Evolutionary conservation across 1,284 basidiomycete genomes (phyloP), one percentile per base, ranked within the genome.

Genomic region (Apiotrichum laibachii): DNA sequence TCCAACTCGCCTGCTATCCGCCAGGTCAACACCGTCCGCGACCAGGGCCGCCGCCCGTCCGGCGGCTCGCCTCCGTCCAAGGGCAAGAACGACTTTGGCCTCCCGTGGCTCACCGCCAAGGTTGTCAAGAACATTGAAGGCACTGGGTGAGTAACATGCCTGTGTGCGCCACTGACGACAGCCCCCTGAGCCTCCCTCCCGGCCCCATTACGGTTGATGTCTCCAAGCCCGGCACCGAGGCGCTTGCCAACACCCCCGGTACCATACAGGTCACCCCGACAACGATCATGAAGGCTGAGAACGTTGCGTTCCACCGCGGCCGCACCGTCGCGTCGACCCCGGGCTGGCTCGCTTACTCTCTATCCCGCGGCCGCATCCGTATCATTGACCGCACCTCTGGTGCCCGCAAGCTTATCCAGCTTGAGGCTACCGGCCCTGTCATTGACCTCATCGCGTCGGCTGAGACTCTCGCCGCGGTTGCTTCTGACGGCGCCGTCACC

Each of bases 281-380:
- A 0, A 69, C 73, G 0, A 66, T 68, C 26, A 66, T 73, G 61
- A 67, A 69, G 55, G 51, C 65, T 7, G 68, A 71, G 33, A 56
- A 49, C 19, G 35, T 60, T 15, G 57, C 21, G 3, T 74, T 61
- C 55, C 55, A 57, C 26, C 59, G 55, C 21, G 71, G 73, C 21
- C 63, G 71, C 49, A 61, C 56, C 33, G 70, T 77, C 7, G 72
- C 59, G 0, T 49, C 69, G n/a, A 73, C 72, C 15, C 34, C 55
- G 12, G 61, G 48, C 16, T 77, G 70, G 69, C 51, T 77, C 13
- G 72, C 69, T 0, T 77, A 77, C 59, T 64, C 68, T 3, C 54
- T 74, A 18, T 55, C 67, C 0, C 67, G 67, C 57, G 75, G 71
- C 11, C 66, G 71, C 13, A 60, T 75, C 26, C 63, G 75, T 18